These are phyloP conservation scores for Vitis labrusca DNA, from an alignment of 164 flowering plant species.

Conservation along the genomic window DNA sequence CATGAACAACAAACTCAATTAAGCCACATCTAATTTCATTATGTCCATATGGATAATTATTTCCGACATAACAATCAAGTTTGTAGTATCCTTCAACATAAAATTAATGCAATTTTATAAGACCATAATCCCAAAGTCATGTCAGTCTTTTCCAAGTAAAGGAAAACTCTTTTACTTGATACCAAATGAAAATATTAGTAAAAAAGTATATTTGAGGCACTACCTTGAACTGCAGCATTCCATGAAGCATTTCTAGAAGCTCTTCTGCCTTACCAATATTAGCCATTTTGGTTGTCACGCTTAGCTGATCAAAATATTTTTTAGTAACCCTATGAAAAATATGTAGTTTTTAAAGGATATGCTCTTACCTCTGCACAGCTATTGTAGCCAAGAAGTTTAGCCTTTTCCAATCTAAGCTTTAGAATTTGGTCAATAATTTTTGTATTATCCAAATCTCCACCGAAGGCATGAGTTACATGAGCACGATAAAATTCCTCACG, in stretches of 20 bases:
- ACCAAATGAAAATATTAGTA: neutral
- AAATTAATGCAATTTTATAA: too few species aligned
- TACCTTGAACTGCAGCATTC: slow-evolving; percentile 91
- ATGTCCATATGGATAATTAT: too few species aligned
- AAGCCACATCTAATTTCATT: too few species aligned
- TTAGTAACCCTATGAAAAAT: neutral
- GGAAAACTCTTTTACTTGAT: neutral
- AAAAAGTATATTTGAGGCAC: neutral
- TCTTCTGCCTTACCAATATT: slow-evolving; percentile 84
- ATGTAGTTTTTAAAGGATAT: too few species aligned
- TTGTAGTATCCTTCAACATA: too few species aligned
- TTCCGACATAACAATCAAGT: too few species aligned
- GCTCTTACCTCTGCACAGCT: slow-evolving; percentile 87
- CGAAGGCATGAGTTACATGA: slow-evolving; percentile 77
- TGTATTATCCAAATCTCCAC: slow-evolving; percentile 89
- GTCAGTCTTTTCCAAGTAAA: too few species aligned
- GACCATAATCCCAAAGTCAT: too few species aligned
- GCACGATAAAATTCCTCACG: slow-evolving; percentile 93
- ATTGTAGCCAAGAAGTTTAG: slow-evolving; percentile 84
- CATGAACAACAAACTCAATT: too few species aligned
- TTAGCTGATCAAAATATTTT: neutral
- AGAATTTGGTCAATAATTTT: slow-evolving; percentile 76
- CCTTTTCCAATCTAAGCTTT: slow-evolving; percentile 89
- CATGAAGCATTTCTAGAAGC: slow-evolving; percentile 92
- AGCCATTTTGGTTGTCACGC: slow-evolving; percentile 97